phyloP scores from a whole-genome alignment of 495 filamentous ascomycete genomes.

The Glonium stellatum region DNA sequence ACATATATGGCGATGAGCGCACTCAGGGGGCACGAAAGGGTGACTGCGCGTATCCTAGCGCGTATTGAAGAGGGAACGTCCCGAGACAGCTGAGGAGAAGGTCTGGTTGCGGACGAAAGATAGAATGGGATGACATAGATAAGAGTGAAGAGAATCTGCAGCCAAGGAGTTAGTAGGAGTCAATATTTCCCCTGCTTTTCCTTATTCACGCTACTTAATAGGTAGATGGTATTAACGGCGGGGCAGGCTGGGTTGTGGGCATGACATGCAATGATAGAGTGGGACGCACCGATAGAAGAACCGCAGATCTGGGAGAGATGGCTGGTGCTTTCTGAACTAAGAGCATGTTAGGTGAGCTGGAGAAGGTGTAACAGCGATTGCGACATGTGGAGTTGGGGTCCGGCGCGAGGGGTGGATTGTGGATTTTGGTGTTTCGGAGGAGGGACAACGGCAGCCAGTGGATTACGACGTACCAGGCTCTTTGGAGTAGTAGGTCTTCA shows the following conservation, averaged over 20 bases:
- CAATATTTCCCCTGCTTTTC: conserved; percentile 4
- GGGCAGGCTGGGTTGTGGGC: conserved; percentile 10
- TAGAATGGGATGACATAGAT: conserved; percentile 92
- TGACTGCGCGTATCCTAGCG: conserved; percentile 73
- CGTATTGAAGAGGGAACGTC: conserved; percentile 88
- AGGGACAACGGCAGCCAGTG: conserved; percentile 15
- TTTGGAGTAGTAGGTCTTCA: conserved; percentile 34
- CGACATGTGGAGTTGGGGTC: conserved; percentile 16
- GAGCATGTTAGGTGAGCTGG: conserved; percentile 17
- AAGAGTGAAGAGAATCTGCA: conserved; percentile 65
- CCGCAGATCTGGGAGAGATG: conserved; percentile 44
- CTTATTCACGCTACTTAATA: conserved; percentile 12
- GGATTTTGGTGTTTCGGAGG: conserved; percentile 17
- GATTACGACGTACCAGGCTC: conserved; percentile 34
- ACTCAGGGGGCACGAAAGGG: conserved; percentile 57
- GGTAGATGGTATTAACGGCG: conserved; percentile 11
- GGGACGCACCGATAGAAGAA: conserved; percentile 47
- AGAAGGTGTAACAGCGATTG: conserved; percentile 1
- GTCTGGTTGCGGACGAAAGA: conserved; percentile 67
- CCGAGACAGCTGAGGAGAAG: conserved; percentile 71
- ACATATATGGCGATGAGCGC: conserved; percentile 56
- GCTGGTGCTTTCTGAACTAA: conserved; percentile 38
- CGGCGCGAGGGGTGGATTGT: conserved; percentile 13
- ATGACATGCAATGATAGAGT: conserved; percentile 15
- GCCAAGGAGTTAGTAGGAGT: background rate